Percentiles rank a stretch among this genome's conserved stretches.
Evolutionary conservation across 2,329 filamentous ascomycete genomes (phyloP).

Genomic region (Neophaeococcomyces mojaviensis): DNA sequence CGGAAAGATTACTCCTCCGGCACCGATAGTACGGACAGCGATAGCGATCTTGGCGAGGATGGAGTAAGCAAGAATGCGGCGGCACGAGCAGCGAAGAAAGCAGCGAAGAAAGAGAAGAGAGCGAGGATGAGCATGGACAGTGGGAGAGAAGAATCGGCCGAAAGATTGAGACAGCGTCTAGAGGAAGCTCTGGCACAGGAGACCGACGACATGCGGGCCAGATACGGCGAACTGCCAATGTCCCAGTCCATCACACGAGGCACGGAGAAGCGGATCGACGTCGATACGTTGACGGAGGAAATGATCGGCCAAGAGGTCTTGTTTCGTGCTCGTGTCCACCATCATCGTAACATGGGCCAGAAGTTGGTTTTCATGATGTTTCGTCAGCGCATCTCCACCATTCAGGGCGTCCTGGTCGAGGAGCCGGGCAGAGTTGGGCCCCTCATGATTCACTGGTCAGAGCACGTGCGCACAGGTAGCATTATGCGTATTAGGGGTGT

Average conservation of each 20-base stretch:
- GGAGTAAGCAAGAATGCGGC: slow-evolving; percentile 39
- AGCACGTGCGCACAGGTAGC: slow-evolving; percentile 70
- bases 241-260: slow-evolving; percentile 50
- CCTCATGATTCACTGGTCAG: slow-evolving; percentile 79
- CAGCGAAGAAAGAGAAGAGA: slow-evolving; percentile 31
- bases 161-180: slow-evolving; percentile 35
- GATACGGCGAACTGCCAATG: slow-evolving; percentile 51
- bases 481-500: slow-evolving; percentile 69
- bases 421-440: slow-evolving; percentile 56
- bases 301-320: slow-evolving; percentile 52
- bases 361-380: slow-evolving; percentile 80
- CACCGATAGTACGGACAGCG: slow-evolving; percentile 31
- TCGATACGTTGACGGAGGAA: slow-evolving; percentile 46
- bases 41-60: slow-evolving; percentile 32
- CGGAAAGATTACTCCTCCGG: slow-evolving; percentile 29
- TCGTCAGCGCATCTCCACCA: slow-evolving; percentile 71
- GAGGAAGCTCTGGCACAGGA: slow-evolving; percentile 47
- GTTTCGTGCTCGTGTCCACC: slow-evolving; percentile 68
- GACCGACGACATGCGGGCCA: slow-evolving; percentile 51
- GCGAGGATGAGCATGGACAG: slow-evolving; percentile 38
- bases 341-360: slow-evolving; percentile 71
- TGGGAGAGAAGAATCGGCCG: slow-evolving; percentile 32
- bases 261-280: slow-evolving; percentile 39
- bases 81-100: slow-evolving; percentile 34
- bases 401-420: slow-evolving; percentile 71